Evolutionary conservation across 345 rosid species (phyloP), one percentile per base, ranked within the genome.

Genomic region (Eutrema heterophyllum): DNA sequence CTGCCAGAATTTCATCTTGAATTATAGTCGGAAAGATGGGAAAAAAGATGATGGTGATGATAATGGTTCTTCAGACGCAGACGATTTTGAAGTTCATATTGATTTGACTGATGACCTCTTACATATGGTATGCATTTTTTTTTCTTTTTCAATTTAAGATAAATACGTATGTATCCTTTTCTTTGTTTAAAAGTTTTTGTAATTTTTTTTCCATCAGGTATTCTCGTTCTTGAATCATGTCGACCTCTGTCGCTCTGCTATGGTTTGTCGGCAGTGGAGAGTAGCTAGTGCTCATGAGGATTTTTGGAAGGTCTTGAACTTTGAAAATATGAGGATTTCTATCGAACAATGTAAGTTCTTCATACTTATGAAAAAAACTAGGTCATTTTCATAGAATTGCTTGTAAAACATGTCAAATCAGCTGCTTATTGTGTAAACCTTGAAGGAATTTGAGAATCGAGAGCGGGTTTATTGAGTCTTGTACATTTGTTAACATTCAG

Each of bases 231-330:
- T 95, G 87, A 86, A 86, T 70, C 89, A 83, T 43, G 61, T 74
- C 55, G 86, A 85, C 83, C 92, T 95, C 44, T 90, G 98, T 73
- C 87, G 85, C 55, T 91, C 97, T 68, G 98, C 96, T 45, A 84
- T 86, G 83, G 99, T 92, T 39, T 92, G 99, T 83, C 83, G 88
- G 71, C 98, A 90, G 86, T 95, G 99, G 98, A 88, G 88, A 84
- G 78, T 78, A 64, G 97, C 97, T 73, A 92, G 94, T 76, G 86
- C 92, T 54, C 98, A 95, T 84, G 99, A 95, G 80, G 97, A 90
- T 73, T 92, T 95, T 62, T 95, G 99, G 99, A 95, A 83, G 81
- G 81, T 86, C 83, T 84, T 95, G 84, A 86, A 90, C 82, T 92
- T 95, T 79, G 91, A 90, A 80, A 82, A 87, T 69, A 84, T 80